phyloP scores from a whole-genome alignment of 768 basidiomycete species.

The Kwoniella newhampshirensis region DNA sequence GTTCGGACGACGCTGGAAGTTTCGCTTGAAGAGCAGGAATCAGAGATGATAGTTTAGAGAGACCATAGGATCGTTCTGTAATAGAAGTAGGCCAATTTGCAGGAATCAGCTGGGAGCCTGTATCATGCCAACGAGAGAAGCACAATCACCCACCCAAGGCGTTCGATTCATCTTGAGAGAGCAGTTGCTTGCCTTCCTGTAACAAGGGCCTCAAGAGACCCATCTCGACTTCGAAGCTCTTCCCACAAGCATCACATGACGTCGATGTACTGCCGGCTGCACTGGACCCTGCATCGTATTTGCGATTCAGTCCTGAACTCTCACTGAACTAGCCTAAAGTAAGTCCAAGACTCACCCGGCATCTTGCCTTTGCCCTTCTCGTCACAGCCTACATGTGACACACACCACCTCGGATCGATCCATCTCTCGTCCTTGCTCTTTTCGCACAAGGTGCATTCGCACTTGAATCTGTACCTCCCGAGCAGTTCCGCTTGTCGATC shows the following conservation, averaged over 20 bases:
- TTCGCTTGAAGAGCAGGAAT: slow-evolving; percentile 65
- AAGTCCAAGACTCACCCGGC: slow-evolving; percentile 25
- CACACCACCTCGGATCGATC: slow-evolving; percentile 67
- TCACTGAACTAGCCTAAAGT: neutral
- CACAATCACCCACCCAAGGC: slow-evolving; percentile 18
- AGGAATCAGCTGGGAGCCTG: neutral
- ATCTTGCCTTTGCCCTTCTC: slow-evolving; percentile 16
- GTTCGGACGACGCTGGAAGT: slow-evolving; percentile 69
- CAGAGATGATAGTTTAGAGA: slow-evolving; percentile 54
- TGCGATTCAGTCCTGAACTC: neutral
- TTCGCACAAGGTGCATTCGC: slow-evolving; percentile 66
- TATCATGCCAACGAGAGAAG: neutral
- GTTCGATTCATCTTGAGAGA: slow-evolving; percentile 16
- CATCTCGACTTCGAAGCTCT: slow-evolving; percentile 10
- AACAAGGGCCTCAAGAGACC: neutral
- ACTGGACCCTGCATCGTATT: neutral
- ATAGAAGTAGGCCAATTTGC: neutral
- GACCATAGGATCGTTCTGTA: neutral
- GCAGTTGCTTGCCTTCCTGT: slow-evolving; percentile 9
- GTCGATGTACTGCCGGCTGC: neutral
- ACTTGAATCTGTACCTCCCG: slow-evolving; percentile 77
- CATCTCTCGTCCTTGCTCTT: slow-evolving; percentile 4
- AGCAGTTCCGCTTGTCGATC: slow-evolving; percentile 62
- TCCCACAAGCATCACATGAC: slow-evolving; percentile 6
- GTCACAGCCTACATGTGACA: slow-evolving; percentile 54